Evolutionary conservation across 345 rosid species (phyloP).

Genomic region (Eucalyptus marginata): DNA sequence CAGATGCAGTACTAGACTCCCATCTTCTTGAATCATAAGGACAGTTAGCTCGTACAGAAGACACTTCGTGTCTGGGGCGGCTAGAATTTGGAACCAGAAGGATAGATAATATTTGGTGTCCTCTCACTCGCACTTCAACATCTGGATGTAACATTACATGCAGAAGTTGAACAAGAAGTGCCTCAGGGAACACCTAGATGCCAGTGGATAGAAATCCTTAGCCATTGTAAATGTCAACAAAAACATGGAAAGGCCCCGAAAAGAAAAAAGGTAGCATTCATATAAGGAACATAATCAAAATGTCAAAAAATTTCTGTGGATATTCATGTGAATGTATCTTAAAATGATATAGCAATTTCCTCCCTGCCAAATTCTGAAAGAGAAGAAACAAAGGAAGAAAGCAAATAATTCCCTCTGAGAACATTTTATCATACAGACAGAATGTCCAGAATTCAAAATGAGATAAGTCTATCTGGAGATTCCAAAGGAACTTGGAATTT

Average conservation of each 20-base stretch:
- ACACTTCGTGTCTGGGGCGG: conserved; percentile 34
- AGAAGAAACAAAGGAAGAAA: neutral
- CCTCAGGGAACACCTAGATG: conserved; percentile 69
- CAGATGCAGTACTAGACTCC: conserved; percentile 53
- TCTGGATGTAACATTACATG: conserved; percentile 85
- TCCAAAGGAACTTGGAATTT: neutral
- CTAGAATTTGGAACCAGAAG: conserved; percentile 61
- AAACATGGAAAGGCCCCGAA: neutral
- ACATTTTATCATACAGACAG: neutral
- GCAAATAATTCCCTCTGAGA: neutral
- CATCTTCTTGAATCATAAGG: conserved; percentile 54
- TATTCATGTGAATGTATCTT: neutral
- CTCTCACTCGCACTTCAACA: conserved; percentile 76
- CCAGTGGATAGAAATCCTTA: neutral
- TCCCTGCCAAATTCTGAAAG: neutral
- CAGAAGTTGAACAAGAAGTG: conserved; percentile 70
- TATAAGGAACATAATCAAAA: neutral
- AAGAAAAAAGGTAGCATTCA: neutral
- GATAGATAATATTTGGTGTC: conserved; percentile 73
- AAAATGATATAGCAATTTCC: neutral
- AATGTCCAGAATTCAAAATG: neutral
- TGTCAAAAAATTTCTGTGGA: neutral
- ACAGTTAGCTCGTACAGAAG: conserved; percentile 44
- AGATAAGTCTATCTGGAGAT: neutral
- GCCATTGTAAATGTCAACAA: neutral